Base-by-base conservation (phyloP, 2,329 filamentous ascomycete genomes). In the Xylariaceae sp. region DNA sequence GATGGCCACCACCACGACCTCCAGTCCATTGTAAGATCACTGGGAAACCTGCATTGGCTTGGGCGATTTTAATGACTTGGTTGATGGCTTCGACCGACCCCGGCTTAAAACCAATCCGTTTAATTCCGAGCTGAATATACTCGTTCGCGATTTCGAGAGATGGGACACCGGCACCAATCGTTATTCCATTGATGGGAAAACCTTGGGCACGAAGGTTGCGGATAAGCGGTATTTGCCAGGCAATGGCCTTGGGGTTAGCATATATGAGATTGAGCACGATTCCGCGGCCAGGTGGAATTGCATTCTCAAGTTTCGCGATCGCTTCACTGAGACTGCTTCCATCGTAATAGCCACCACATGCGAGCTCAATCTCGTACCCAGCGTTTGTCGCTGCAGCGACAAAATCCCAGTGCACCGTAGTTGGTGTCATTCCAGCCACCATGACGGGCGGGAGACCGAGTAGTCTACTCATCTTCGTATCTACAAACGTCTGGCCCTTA, bases 231-330 rank as follows among this genome's bases (percentile, higher is more conserved):
- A 82, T 80, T 61, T 82, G 80, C 79, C 80, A 82, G 10, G 68
- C 71, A 71, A 82, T 79, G 9, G 79, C 76, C 52, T 75, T 75
- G 12, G 80, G 80, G 57, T 75, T 80, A 59, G 80, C 78, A 61
- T 83, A 83, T 58, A 83, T 82, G 54, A 83, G 56, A 62, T 83
- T 83, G 61, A 80, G 66, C 1, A 77, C 78, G 61, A 83, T 81
- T 56, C 79, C 79, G 53, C 79, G 78, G 20, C 79, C 80, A 14
- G 74, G 69, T 18, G 75, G 75, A 48, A 77, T 77, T 20, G 69
- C 66, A 20, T 73, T 71, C 41, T 74, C 73, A n/a, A 81, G 71
- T 50, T 76, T 75, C 23, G 65, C 66, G 53, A 81, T 76, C 14
- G 79, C 78, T n/a, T 70, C 70, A 19, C 71, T 75, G 71, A 81